These are phyloP conservation scores for Fistulina hepatica DNA, from an alignment of 1,284 basidiomycete species.

Conservation along the genomic window DNA sequence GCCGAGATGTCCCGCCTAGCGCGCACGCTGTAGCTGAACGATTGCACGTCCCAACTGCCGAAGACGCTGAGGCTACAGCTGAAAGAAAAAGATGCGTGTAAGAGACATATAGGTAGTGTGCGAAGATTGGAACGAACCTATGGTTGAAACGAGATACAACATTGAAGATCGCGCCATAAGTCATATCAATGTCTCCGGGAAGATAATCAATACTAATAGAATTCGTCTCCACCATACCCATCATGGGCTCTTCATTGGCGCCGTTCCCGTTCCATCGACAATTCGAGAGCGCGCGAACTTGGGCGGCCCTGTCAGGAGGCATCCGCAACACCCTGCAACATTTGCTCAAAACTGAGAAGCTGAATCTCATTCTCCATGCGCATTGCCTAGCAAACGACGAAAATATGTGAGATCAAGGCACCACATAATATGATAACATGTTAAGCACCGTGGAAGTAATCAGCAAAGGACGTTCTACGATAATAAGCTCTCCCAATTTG, in stretches of 20 bases:
- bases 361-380: constrained; percentile 1
- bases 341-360: too few relatives aligned
- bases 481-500: constrained; percentile 21
- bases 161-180: too few relatives aligned
- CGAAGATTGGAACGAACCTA: too few relatives aligned
- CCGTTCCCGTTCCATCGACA: constrained; percentile 10
- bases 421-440: not conserved
- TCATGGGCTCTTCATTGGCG: constrained; percentile 7
- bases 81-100: too few relatives aligned
- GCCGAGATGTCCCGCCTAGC: too few relatives aligned
- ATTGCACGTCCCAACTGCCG: too few relatives aligned
- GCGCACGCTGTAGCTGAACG: too few relatives aligned
- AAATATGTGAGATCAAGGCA: constrained; percentile 2
- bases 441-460: constrained; percentile 13
- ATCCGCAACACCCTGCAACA: constrained; percentile 12
- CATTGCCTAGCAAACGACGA: constrained; percentile 1
- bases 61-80: too few relatives aligned
- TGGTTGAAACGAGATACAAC: too few relatives aligned
- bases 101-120: too few relatives aligned
- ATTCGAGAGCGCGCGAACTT: constrained; percentile 11
- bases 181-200: too few relatives aligned
- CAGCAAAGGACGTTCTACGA: constrained; percentile 24
- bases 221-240: constrained; percentile 11
- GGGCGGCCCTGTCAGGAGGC: constrained; percentile 5
- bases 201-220: not conserved